Evolutionary conservation across 2,329 filamentous ascomycete genomes (phyloP).

Genomic region (Aspergillus niger): DNA sequence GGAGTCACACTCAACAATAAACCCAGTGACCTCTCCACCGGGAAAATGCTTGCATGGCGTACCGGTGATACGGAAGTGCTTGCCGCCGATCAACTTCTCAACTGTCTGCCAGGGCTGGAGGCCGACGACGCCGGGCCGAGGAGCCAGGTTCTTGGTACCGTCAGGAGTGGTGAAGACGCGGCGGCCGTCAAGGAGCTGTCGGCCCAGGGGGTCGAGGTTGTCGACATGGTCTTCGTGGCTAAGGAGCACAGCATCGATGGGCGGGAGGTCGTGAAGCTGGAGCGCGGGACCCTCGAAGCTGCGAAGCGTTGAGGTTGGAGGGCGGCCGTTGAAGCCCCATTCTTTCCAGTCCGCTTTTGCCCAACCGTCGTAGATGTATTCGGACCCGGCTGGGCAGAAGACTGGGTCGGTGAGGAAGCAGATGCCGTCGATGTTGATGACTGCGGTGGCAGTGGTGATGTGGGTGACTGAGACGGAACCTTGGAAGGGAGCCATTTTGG

Average conservation of each 20-base stretch:
- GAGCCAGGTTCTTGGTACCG: conserved; percentile 45
- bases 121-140: conserved; percentile 39
- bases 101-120: conserved; percentile 43
- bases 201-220: conserved; percentile 52
- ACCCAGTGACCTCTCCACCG: too few species aligned
- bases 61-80: conserved; percentile 24
- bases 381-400: conserved; percentile 45
- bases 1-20: too few species aligned
- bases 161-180: conserved; percentile 48
- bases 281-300: conserved; percentile 40
- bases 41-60: too few species aligned
- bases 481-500: conserved; percentile 12
- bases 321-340: background rate
- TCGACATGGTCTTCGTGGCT: conserved; percentile 56
- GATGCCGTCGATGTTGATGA: conserved; percentile 23
- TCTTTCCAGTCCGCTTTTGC: background rate
- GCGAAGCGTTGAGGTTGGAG: conserved; percentile 24
- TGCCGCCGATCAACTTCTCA: conserved; percentile 31
- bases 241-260: conserved; percentile 53
- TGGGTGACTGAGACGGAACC: conserved; percentile 7
- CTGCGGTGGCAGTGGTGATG: background rate
- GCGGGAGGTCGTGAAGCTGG: conserved; percentile 42
- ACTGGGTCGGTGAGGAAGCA: conserved; percentile 50
- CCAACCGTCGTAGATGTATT: conserved; percentile 25
- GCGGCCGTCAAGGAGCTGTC: conserved; percentile 49